Percentiles rank a stretch among this genome's conserved stretches.
These are phyloP conservation scores for Ascochyta pisi DNA, from an alignment of 2,329 filamentous ascomycete genomes.

Conservation along the genomic window DNA sequence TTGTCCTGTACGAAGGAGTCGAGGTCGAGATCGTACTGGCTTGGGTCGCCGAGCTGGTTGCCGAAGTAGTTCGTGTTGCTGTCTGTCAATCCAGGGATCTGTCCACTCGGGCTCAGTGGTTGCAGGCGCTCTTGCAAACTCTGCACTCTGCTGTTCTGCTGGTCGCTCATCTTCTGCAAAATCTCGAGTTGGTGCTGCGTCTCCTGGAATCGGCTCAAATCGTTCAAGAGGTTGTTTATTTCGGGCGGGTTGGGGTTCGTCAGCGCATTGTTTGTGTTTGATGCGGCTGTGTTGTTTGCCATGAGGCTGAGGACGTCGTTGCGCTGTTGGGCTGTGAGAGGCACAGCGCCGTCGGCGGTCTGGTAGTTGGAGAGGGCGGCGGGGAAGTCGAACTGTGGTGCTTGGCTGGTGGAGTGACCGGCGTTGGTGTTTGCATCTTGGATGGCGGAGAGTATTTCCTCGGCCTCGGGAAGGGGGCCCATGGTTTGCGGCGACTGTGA, in stretches of 20 bases:
- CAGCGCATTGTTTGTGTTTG: constrained; percentile 62
- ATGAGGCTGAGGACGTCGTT: constrained; percentile 58
- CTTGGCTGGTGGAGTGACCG: constrained; percentile 36
- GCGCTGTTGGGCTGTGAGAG: constrained; percentile 57
- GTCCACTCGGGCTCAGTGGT: constrained; percentile 79
- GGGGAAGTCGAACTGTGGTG: constrained; percentile 54
- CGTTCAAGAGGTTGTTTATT: constrained; percentile 64
- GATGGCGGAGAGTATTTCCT: constrained; percentile 61
- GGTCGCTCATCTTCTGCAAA: constrained; percentile 77
- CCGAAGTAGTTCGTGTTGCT: constrained; percentile 42
- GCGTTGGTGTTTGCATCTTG: constrained; percentile 52
- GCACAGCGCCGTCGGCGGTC: constrained; percentile 53
- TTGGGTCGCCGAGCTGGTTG: constrained; percentile 47
- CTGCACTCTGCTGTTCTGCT: constrained; percentile 79
- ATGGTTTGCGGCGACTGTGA: constrained; percentile 47
- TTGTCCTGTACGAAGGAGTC: constrained; percentile 64
- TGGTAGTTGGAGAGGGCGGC: constrained; percentile 57
- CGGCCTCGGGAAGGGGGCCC: constrained; percentile 48
- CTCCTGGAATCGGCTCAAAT: constrained; percentile 68
- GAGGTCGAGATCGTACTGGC: constrained; percentile 58
- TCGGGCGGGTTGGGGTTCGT: constrained; percentile 62
- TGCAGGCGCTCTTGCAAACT: constrained; percentile 76
- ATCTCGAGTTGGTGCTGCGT: constrained; percentile 80
- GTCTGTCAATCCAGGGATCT: constrained; percentile 70
- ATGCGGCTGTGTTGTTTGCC: constrained; percentile 53